Evolutionary conservation across 768 basidiomycete species (phyloP).

Genomic region (Amyloporia xantha): DNA sequence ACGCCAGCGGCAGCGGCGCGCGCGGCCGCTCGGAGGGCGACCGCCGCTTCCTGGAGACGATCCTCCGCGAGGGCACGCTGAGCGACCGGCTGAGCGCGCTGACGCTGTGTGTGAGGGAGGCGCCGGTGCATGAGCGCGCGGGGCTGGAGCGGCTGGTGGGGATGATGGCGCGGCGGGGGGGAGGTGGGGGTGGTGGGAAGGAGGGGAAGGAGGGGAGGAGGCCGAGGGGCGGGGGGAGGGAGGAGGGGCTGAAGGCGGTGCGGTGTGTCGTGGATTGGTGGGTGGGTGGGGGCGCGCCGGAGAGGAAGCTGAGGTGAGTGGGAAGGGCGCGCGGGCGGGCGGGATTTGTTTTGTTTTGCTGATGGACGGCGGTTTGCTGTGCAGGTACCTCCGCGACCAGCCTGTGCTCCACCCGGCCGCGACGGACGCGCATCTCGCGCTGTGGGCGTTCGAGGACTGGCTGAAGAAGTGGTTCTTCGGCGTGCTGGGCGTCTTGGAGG

Average conservation of each 20-base stretch:
- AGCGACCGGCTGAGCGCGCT: constrained; percentile 89
- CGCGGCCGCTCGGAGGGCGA: constrained; percentile 43
- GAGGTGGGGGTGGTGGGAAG: constrained; percentile 14
- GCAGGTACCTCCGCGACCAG: constrained; percentile 89
- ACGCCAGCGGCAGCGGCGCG: constrained; percentile 42
- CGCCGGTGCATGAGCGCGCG: constrained; percentile 79
- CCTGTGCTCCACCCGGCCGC: constrained; percentile 55
- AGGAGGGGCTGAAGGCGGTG: constrained; percentile 85
- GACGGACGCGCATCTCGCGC: constrained; percentile 65
- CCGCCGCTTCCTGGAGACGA: constrained; percentile 67
- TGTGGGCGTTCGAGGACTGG: constrained; percentile 97
- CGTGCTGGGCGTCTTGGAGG: constrained; percentile 79
- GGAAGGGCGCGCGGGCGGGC: no score
- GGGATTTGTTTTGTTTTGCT: no score
- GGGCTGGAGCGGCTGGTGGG: constrained; percentile 68
- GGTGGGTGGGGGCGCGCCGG: constrained; percentile 88
- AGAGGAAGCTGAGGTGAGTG: constrained; percentile 77
- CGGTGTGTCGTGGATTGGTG: constrained; percentile 96
- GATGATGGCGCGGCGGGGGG: constrained; percentile 73
- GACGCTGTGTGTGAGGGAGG: constrained; percentile 81
- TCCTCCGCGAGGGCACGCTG: constrained; percentile 83
- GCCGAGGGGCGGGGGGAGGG: constrained; percentile 59
- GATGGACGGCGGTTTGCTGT: neutral
- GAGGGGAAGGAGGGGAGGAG: constrained; percentile 33
- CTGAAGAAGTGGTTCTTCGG: constrained; percentile 96